Evolutionary conservation across 495 filamentous ascomycete genomes (phyloP).

Genomic region (Penicillium waksmanii): DNA sequence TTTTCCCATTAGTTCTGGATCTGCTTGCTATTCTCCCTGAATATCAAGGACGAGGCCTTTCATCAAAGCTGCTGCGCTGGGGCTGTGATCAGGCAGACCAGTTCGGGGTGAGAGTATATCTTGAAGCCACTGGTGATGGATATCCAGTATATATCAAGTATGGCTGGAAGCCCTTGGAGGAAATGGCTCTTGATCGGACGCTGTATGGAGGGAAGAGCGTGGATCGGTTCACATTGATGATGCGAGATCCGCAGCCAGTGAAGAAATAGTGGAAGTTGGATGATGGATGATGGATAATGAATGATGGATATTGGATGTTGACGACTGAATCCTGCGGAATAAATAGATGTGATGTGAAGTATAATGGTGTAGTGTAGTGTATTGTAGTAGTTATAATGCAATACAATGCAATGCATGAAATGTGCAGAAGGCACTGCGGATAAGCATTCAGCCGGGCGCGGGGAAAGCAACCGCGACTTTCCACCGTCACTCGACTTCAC

Average conservation of each 20-base stretch:
- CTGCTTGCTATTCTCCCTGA: constrained; percentile 49
- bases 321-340: no score
- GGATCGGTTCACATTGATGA: constrained; percentile 28
- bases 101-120: constrained; percentile 47
- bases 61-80: constrained; percentile 50
- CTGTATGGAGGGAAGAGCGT: constrained; percentile 28
- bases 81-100: constrained; percentile 54
- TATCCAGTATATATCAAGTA: constrained; percentile 55
- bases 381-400: no score
- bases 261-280: neutral
- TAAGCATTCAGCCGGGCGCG: neutral
- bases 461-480: neutral
- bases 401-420: no score
- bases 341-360: no score
- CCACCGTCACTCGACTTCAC: neutral
- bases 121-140: constrained; percentile 58
- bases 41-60: constrained; percentile 55
- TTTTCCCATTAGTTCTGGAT: constrained; percentile 37
- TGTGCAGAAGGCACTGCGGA: no score
- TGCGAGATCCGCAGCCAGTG: constrained; percentile 25
- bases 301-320: no score
- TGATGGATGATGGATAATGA: no score
- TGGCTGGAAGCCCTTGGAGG: constrained; percentile 53
- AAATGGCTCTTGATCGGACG: constrained; percentile 34
- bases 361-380: no score